Evolutionary conservation across 2,329 filamentous ascomycete species (phyloP).

Genomic region (Colletotrichum sp.): DNA sequence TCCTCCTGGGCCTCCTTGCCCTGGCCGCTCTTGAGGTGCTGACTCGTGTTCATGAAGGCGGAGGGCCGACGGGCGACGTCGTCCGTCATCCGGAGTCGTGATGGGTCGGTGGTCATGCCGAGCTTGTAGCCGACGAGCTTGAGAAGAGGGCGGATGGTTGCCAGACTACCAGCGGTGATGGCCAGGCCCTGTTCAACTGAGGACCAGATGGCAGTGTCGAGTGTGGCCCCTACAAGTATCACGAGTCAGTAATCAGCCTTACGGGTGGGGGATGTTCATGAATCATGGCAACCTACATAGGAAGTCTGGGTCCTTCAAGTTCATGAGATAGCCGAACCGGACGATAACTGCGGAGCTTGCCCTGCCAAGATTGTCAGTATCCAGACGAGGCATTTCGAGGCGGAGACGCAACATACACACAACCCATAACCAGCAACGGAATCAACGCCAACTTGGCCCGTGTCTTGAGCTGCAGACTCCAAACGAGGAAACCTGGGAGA

Average conservation of each 20-base stretch:
- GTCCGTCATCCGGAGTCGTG: not conserved
- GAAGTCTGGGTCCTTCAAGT: constrained; percentile 45
- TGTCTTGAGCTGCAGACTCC: constrained; percentile 57
- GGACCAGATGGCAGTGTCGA: constrained; percentile 54
- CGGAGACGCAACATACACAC: constrained; percentile 39
- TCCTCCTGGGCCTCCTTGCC: not conserved
- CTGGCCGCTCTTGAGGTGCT: not conserved
- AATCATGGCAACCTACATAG: constrained; percentile 38
- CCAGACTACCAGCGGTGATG: constrained; percentile 52
- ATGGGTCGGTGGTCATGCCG: constrained; percentile 23
- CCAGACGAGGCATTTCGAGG: no score
- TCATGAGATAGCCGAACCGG: constrained; percentile 42
- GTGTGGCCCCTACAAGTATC: constrained; percentile 35
- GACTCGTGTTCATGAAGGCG: not conserved
- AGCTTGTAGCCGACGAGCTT: constrained; percentile 37
- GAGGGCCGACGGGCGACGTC: not conserved
- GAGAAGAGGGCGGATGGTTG: constrained; percentile 51
- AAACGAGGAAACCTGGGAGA: constrained; percentile 59
- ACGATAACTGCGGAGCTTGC: constrained; percentile 50
- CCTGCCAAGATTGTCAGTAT: constrained; percentile 27
- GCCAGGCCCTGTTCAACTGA: constrained; percentile 52
- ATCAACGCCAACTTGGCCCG: constrained; percentile 57
- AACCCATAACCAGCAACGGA: constrained; percentile 61
- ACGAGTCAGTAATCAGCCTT: not conserved
- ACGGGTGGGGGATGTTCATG: not conserved